Base-by-base conservation (phyloP, 2,329 filamentous ascomycete genomes). In the Metarhizium brunneum region DNA sequence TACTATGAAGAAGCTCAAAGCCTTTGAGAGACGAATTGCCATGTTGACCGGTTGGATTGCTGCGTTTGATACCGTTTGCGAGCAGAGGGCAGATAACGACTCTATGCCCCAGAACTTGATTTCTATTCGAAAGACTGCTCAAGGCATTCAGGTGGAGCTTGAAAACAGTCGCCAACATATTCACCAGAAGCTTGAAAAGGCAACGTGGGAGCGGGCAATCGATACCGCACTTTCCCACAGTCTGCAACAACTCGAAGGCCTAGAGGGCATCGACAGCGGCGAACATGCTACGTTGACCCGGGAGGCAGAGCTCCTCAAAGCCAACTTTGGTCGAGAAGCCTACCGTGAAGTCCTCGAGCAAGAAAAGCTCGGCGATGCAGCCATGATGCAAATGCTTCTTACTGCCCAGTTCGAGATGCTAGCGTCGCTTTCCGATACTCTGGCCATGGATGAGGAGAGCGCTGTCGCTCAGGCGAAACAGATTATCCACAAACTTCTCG, bases 321-420 rank as follows among this genome's bases (percentile, higher is more conserved):
- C 85, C 11, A 89, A 86, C 63, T 92, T 91, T 50, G 88, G 89
- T 62, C 82, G 89, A 43, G 94, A 97, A 58, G 82, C 87, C 1
- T 82, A 92, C 60, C 75, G 81, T 13, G 85, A 90, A 53, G 82
- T 96, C 20, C 70, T 91, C 11, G 91, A 97, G 54, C 85, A 94
- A 64, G 92, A 97, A 59, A 92, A 87, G 72, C 78, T 81, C 30
- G 87, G 86, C 13, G 91, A 96, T 66, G 83, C 86, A 20, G 83
- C 82, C 18, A 83, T 88, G 61, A 79, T 96, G 65, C 92, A 96
- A 70, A 82, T 89, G 52, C 79, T 99, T 54, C 81, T 97, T 11
- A 86, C 88, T 54, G 90, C 92, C 13, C 92, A 97, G 65, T 95
- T 99, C 63, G 92, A 96, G 64, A 92, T 92, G 2, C 82, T 97